Base-by-base conservation (phyloP, 352 stramenopile genomes). In the Phytopythium kandeliae region DNA sequence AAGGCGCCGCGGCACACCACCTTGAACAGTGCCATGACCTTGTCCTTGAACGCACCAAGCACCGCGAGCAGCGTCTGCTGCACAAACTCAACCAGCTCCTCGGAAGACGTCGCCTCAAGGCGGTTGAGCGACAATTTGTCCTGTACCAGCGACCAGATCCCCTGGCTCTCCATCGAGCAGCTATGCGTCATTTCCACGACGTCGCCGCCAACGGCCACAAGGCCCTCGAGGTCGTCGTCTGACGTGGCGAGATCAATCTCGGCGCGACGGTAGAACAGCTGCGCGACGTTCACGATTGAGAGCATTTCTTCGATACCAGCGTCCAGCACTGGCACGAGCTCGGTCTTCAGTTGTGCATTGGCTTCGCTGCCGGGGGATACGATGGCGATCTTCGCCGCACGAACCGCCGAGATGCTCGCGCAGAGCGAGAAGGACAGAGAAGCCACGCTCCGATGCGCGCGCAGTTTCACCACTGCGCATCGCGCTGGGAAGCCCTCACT, bases 1-100 rank as follows among this genome's bases (percentile, higher is more conserved):
- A 93, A 87, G 2, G 78, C 73, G 17, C 83, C 83, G 30, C 82
- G 76, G 28, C 78, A 89, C n/a, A 89, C 80, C 15, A 75, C 51
- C 51, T 93, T 93, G 60, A 80, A 89, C 21, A 90, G 49, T 34
- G 71, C 65, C 0, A 69, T 62, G 21, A 91, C 41, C 25, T 78
- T 78, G 41, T 88, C 78, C 44, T 89, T 89, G 25, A 91, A 62
- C 7, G 79, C 69, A 4, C 67, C 54, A 12, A 83, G 55, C 22
- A 74, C 52, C 7, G 63, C 53, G 0, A 78, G 66, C 24, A 89
- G 54, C 31, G 63, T 64, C 26, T 80, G 54, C 47, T 82, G 67
- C 19, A 64, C 61, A 22, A 86, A 85, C 25, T 56, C 45, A n/a
- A 69, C 59, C 12, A 86, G 48, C 31, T 75, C 68, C 36, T 79